A percentile compares a stretch with the other conserved stretches of the same genome.
Evolutionary conservation across 306 rosid genomes (phyloP).

Genomic region (Carpinus fangiana): DNA sequence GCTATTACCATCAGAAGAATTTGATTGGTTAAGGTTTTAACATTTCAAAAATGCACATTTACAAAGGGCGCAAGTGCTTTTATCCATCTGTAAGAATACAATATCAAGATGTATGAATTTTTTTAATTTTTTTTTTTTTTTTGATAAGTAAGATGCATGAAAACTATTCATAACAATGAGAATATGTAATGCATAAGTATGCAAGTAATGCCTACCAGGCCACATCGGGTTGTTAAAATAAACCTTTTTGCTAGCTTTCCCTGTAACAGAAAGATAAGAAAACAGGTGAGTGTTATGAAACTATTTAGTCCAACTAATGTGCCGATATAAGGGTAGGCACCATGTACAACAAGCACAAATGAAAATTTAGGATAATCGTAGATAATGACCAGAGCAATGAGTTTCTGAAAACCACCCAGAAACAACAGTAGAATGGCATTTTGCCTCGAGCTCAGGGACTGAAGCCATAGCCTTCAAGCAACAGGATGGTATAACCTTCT

Average conservation of each 20-base stretch:
- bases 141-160: not conserved
- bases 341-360: slow-evolving; percentile 11
- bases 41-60: not conserved
- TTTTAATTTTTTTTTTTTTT: not conserved
- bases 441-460: slow-evolving; percentile 68
- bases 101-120: not conserved
- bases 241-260: slow-evolving; percentile 39
- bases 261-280: slow-evolving; percentile 40
- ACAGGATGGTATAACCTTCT: slow-evolving; percentile 77
- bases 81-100: not conserved
- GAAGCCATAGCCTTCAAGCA: slow-evolving; percentile 89
- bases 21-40: no score
- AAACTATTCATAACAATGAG: not conserved
- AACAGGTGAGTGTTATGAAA: slow-evolving; percentile 1
- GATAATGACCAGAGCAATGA: slow-evolving; percentile 75
- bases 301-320: not conserved
- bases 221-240: slow-evolving; percentile 99
- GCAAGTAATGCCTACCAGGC: slow-evolving; percentile 64
- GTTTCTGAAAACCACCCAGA: slow-evolving; percentile 99
- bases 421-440: slow-evolving; percentile 91
- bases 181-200: slow-evolving; percentile 1
- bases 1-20: no score
- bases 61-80: not conserved
- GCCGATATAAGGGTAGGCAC: not conserved
- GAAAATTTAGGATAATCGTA: slow-evolving; percentile 18